Evolutionary conservation across 2,329 filamentous ascomycete species (phyloP).

Genomic region (Trichoderma harzianum): DNA sequence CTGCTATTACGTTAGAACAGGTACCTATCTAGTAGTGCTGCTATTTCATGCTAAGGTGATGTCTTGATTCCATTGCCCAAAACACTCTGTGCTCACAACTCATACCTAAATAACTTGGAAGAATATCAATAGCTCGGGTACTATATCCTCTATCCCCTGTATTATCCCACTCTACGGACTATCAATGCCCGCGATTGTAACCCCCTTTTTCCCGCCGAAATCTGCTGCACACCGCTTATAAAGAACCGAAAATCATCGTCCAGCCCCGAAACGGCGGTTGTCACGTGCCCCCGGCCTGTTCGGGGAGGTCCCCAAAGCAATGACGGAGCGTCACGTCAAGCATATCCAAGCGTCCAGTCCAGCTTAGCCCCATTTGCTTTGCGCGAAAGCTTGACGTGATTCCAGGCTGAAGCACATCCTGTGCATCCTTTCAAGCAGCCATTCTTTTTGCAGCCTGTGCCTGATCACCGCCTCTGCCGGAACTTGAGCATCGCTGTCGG

Average conservation of each 20-base stretch:
- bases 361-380: constrained; percentile 4
- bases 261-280: background rate
- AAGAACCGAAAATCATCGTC: background rate
- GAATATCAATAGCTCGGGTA: background rate
- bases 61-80: background rate
- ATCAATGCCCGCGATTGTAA: background rate
- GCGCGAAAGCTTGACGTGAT: constrained; percentile 31
- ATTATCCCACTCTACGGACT: background rate
- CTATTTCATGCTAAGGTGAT: background rate
- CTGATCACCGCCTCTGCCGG: background rate
- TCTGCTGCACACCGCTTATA: background rate
- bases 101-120: background rate
- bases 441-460: constrained; percentile 8
- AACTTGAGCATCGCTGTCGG: background rate
- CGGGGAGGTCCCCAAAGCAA: constrained; percentile 23
- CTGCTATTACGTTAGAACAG: background rate
- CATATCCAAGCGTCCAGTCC: background rate
- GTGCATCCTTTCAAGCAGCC: background rate
- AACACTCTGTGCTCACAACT: background rate
- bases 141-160: background rate
- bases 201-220: background rate
- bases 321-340: constrained; percentile 31
- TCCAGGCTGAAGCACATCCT: constrained; percentile 20
- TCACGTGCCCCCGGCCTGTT: constrained; percentile 30
- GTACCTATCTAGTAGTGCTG: background rate